A percentile compares a stretch with the other conserved stretches of the same genome.
Evolutionary conservation across 768 basidiomycete genomes (phyloP).

Genomic region (Coprinellus aureogranulatus): DNA sequence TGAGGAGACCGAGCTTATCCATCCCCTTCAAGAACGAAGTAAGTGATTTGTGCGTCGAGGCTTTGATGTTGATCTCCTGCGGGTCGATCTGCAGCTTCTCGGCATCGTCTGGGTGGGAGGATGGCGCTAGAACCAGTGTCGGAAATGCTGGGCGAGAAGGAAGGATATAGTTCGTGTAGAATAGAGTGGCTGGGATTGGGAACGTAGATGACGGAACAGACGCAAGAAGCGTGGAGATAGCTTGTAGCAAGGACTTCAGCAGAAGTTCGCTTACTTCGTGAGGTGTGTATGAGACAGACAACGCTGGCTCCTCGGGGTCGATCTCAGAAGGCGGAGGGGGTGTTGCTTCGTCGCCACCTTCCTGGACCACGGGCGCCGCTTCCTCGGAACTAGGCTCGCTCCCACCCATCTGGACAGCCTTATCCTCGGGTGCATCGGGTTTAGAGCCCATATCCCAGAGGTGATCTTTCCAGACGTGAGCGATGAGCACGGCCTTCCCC

Average conservation of each 20-base stretch:
- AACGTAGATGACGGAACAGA: slow-evolving; percentile 53
- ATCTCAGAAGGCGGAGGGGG: slow-evolving; percentile 11
- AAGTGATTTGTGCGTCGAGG: slow-evolving; percentile 78
- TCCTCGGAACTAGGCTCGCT: slow-evolving; percentile 8
- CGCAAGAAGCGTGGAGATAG: slow-evolving; percentile 50
- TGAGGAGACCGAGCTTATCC: slow-evolving; percentile 72
- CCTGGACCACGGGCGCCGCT: slow-evolving; percentile 10
- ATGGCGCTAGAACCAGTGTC: slow-evolving; percentile 31
- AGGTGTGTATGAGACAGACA: slow-evolving; percentile 25
- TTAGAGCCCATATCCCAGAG: slow-evolving; percentile 75
- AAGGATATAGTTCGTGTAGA: slow-evolving; percentile 76
- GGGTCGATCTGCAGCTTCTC: slow-evolving; percentile 31
- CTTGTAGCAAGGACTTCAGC: slow-evolving; percentile 62
- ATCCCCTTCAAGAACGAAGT: slow-evolving; percentile 74
- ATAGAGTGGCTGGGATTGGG: slow-evolving; percentile 71
- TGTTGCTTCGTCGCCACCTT: slow-evolving; percentile 1
- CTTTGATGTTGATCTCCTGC: slow-evolving; percentile 66
- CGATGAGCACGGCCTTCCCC: slow-evolving; percentile 73
- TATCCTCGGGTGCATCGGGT: slow-evolving; percentile 48
- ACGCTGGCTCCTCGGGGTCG: background rate
- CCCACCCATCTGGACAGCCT: slow-evolving; percentile 19
- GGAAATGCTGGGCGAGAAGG: slow-evolving; percentile 78
- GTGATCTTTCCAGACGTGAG: slow-evolving; percentile 77
- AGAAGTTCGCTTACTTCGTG: slow-evolving; percentile 59
- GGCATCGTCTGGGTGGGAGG: slow-evolving; percentile 19